Evolutionary conservation across 148 eudicot genomes (phyloP), one percentile per base, ranked within the genome.

Genomic region (Linanthus parryae): DNA sequence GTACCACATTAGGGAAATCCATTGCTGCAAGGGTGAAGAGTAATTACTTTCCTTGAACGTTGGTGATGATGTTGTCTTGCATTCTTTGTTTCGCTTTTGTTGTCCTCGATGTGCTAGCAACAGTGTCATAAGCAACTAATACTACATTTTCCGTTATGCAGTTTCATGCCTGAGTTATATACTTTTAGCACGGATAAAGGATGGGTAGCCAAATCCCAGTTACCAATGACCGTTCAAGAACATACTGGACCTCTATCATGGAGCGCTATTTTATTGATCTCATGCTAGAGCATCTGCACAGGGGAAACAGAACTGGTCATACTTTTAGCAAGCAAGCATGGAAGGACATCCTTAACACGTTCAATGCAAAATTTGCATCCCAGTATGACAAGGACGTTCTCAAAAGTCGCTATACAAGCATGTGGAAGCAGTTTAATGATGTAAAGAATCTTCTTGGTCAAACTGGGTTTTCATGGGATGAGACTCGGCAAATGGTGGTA

Each of bases 261-360:
- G 73, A 69, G 43, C 63, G 65, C 16, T 58, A 51, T 46, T 69
- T 69, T 40, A 34, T 69, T 24, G 73, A 69, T 64, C 68, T 69
- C 20, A 69, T 69, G 73, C 45, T 69, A 46, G 73, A 69, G 44
- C 73, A 69, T 63, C 52, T 63, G 63, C 73, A 63, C 35, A 69
- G 63, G 50, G 73, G 73, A 45, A 69, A 69, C 58, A 63, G 73
- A 50, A 53, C 37, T 29, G 68, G 73, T 34, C 68, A 69, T 51
- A 69, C 73, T 23, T 69, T 69, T 48, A 62, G 52, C 26, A 69
- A 69, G 59, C 64, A 69, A 58, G 73, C 73, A 30, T 69, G 73
- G 73, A 52, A 48, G 2, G 64, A 69, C 53, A 69, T 69, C 68
- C 59, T 57, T 47, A 52, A 37, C 26, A 50, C 58, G 42, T 69